phyloP scores from a whole-genome alignment of 495 filamentous ascomycete genomes.

The Lasiosphaeriaceae sp. region DNA sequence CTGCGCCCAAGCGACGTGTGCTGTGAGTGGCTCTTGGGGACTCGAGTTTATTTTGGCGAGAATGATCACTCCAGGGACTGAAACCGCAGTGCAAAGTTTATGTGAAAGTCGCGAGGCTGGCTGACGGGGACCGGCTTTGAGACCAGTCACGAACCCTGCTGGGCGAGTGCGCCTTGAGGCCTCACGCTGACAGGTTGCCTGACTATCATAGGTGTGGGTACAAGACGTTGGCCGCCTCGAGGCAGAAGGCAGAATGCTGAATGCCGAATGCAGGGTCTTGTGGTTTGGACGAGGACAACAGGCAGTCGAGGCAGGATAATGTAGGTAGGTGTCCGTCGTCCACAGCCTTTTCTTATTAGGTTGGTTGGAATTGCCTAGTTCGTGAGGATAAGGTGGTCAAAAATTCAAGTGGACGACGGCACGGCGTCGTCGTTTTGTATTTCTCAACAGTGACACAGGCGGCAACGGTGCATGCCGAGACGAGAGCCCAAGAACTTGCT shows the following conservation, averaged over 20 bases:
- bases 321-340: not conserved
- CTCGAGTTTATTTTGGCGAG: not conserved
- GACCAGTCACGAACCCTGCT: not conserved
- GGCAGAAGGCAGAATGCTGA: no score
- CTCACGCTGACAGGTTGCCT: not conserved
- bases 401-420: no score
- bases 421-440: no score
- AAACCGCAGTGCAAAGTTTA: not conserved
- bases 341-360: not conserved
- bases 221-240: no score
- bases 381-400: no score
- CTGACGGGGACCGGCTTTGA: not conserved
- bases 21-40: not conserved
- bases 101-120: not conserved
- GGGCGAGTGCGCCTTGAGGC: not conserved
- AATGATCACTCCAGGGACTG: not conserved
- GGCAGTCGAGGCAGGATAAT: no score
- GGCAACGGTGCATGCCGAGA: no score
- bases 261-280: not conserved
- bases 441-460: no score
- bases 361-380: no score
- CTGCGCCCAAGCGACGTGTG: not conserved
- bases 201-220: no score
- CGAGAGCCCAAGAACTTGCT: no score
- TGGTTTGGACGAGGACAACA: no score